Evolutionary conservation across 2,329 filamentous ascomycete genomes (phyloP), one percentile per base, ranked within the genome.

Genomic region (Arthrobotrys sphaeroides): DNA sequence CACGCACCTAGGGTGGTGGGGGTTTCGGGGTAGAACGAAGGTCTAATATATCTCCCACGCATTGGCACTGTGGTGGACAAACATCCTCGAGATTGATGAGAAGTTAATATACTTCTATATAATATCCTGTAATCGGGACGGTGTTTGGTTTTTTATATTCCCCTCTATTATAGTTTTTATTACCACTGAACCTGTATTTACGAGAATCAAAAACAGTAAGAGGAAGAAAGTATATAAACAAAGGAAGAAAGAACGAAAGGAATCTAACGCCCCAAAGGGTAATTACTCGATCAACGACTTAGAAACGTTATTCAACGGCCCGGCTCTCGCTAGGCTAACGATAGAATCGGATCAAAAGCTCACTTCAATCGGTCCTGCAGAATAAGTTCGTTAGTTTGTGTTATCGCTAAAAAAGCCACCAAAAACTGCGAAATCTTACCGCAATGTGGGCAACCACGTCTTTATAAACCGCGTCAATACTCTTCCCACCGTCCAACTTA

Each of bases 401-500:
- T 20, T 42, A 42, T 20, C 12, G 4, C n/a, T 45, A n/a, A 6
- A 18, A 57, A 43, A 26, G 5, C 31, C 4, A 42, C 36, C 18
- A 9, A 13, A 38, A 18, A n/a, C n/a, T n/a, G n/a, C n/a, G n/a
- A n/a, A 12, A 49, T 59, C 70, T 74, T 64, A 74, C 70, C 6
- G 70, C 53, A 43, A 74, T 68, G 18, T 74, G 55, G 12, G 62
- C 26, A 20, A 68, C 62, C 12, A 74, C 70, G 13, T 67, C 70
- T 13, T 67, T 67, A 26, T 74, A 74, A 26, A 74, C 70, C 7
- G 62, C 53, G 49, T 74, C 70, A 22, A 74, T 62, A 6, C 36
- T 40, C 57, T 74, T 74, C 1, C 61, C 70, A 20, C 70, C 92
- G 79, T 90, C 86, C 47, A 98, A 87, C 84, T 90, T 91, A 82